Evolutionary conservation across 2,329 filamentous ascomycete species (phyloP).

Genomic region (Phoma sp.): DNA sequence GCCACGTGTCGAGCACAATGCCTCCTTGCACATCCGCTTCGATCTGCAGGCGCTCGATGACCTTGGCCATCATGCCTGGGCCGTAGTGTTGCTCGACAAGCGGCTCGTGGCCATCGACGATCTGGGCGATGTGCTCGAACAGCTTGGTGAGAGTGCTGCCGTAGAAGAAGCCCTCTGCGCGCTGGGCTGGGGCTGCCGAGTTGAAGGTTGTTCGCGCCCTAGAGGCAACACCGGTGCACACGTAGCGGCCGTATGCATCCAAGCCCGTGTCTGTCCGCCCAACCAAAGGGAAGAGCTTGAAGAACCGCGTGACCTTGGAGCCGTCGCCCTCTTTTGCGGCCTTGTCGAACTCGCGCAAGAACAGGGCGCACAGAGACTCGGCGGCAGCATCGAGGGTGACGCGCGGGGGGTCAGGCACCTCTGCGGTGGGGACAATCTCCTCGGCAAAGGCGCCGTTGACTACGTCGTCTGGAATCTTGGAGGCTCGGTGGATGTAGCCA

Average conservation of each 20-base stretch:
- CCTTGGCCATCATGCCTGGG: constrained; percentile 87
- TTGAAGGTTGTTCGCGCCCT: constrained; percentile 82
- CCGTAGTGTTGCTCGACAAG: constrained; percentile 96
- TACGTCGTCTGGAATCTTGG: constrained; percentile 79
- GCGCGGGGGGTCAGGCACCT: constrained; percentile 90
- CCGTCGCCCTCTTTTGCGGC: constrained; percentile 88
- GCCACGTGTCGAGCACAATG: constrained; percentile 94
- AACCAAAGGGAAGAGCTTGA: constrained; percentile 96
- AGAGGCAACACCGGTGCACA: constrained; percentile 90
- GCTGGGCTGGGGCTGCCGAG: constrained; percentile 65
- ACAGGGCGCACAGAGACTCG: constrained; percentile 87
- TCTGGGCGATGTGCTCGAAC: constrained; percentile 97
- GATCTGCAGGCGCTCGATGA: constrained; percentile 89
- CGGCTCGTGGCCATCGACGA: constrained; percentile 88
- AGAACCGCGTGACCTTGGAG: constrained; percentile 90
- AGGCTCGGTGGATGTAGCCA: constrained; percentile 83
- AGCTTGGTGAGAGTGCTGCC: constrained; percentile 87
- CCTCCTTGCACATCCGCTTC: constrained; percentile 97
- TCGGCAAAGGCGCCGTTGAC: constrained; percentile 85
- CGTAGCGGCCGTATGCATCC: constrained; percentile 94
- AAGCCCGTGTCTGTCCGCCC: constrained; percentile 86
- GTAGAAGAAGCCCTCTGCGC: constrained; percentile 86
- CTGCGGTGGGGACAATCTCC: constrained; percentile 90
- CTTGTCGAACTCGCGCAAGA: constrained; percentile 93
- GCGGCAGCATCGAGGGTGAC: constrained; percentile 86